Percentiles rank a stretch among this genome's conserved stretches.
phyloP scores from a whole-genome alignment of 108 stramenopile species.

The Phaeodactylum tricornutum region DNA sequence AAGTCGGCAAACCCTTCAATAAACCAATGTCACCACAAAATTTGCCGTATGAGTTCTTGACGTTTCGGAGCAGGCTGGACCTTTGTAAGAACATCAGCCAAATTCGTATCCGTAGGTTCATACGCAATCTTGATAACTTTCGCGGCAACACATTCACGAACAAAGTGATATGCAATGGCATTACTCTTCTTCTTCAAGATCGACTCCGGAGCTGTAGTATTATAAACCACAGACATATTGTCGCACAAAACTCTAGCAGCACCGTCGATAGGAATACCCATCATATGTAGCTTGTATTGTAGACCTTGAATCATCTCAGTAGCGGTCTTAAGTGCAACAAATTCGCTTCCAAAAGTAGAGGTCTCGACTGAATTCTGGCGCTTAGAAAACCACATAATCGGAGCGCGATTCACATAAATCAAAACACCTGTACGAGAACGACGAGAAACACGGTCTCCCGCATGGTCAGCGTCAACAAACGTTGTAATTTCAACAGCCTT shows the following conservation, averaged over 20 bases:
- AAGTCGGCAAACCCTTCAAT: too few species aligned
- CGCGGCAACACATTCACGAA: slow-evolving; percentile 23
- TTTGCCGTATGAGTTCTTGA: not conserved
- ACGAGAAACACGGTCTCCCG: slow-evolving; percentile 28
- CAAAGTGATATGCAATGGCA: slow-evolving; percentile 32
- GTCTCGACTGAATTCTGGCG: slow-evolving; percentile 47
- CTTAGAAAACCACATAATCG: slow-evolving; percentile 36
- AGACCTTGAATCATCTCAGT: slow-evolving; percentile 27
- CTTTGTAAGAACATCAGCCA: slow-evolving; percentile 34
- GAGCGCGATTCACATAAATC: slow-evolving; percentile 37
- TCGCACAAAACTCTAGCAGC: slow-evolving; percentile 26
- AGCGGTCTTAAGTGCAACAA: slow-evolving; percentile 25
- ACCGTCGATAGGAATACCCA: slow-evolving; percentile 33
- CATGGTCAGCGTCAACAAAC: slow-evolving; percentile 56
- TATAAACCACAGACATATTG: slow-evolving; percentile 29
- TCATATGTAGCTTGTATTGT: slow-evolving; percentile 45
- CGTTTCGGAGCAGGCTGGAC: not conserved
- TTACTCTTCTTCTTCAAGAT: slow-evolving; percentile 34
- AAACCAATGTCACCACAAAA: not conserved
- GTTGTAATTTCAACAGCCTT: slow-evolving; percentile 6
- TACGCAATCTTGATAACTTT: slow-evolving; percentile 7
- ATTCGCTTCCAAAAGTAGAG: slow-evolving; percentile 39
- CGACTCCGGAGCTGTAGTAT: slow-evolving; percentile 21
- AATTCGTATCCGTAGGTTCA: slow-evolving; percentile 18
- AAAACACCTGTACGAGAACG: slow-evolving; percentile 44